Conservation (phyloP, 305 asterid genomes). For the Plantago lanceolata region DNA sequence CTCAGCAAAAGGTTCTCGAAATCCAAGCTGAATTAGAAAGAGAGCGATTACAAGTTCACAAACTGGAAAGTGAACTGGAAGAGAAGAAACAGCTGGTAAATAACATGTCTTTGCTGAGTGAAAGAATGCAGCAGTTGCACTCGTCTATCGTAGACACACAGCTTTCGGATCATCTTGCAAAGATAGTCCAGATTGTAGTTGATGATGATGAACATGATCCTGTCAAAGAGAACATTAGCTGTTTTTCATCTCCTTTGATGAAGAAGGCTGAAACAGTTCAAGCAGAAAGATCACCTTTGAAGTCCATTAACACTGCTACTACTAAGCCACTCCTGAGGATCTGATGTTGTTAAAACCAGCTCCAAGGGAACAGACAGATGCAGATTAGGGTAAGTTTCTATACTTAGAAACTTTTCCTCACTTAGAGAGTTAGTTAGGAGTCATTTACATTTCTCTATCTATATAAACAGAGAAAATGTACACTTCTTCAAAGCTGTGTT, state of each 20-base stretch:
- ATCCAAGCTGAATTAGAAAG: slow-evolving; percentile 32
- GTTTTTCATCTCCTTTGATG: slow-evolving; percentile 33
- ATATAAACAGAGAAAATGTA: too few relatives aligned
- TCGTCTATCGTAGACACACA: slow-evolving; percentile 39
- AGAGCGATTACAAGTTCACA: slow-evolving; percentile 29
- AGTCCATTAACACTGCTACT: slow-evolving; percentile 45
- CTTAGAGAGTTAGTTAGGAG: too few relatives aligned
- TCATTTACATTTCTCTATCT: too few relatives aligned
- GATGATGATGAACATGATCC: slow-evolving; percentile 37
- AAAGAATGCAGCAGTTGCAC: slow-evolving; percentile 34
- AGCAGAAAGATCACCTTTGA: slow-evolving; percentile 66
- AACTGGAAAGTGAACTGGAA: slow-evolving; percentile 24
- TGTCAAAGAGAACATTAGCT: slow-evolving; percentile 49
- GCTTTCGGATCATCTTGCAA: slow-evolving; percentile 47
- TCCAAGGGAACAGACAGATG: not conserved
- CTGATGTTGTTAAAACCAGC: not conserved
- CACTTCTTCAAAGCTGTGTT: too few relatives aligned
- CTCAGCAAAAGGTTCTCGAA: slow-evolving; percentile 24
- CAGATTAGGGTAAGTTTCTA: too few relatives aligned
- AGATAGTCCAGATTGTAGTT: slow-evolving; percentile 35
- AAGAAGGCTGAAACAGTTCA: slow-evolving; percentile 43
- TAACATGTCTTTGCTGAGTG: slow-evolving; percentile 33
- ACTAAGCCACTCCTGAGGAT: not conserved
- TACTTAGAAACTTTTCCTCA: too few relatives aligned
- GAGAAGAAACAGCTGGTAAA: slow-evolving; percentile 29